Conservation (phyloP, 352 stramenopile genomes). For the Elongisporangium prolatum region DNA sequence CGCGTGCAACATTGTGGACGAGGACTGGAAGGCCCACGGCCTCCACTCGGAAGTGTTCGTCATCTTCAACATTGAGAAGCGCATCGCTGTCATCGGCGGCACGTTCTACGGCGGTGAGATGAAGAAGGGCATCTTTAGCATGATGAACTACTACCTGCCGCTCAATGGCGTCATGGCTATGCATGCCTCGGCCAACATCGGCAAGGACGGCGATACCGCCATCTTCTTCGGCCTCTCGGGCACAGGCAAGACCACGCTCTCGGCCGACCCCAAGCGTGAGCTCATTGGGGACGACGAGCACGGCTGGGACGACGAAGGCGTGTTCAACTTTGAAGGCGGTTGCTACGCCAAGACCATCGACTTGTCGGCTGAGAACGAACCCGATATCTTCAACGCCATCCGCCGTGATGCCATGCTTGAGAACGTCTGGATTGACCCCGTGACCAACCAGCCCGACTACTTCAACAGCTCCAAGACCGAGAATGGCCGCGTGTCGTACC, state of each 20-base stretch:
- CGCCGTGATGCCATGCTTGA: constrained; percentile 44
- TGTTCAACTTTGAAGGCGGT: constrained; percentile 98
- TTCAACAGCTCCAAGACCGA: constrained; percentile 56
- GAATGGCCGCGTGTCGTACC: constrained; percentile 51
- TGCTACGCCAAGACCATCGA: constrained; percentile 98
- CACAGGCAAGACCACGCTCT: constrained; percentile 91
- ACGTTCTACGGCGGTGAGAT: constrained; percentile 68
- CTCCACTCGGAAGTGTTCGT: constrained; percentile 62
- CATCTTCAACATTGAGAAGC: constrained; percentile 70
- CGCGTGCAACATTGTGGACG: constrained; percentile 53
- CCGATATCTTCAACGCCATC: constrained; percentile 90
- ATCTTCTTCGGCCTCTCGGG: constrained; percentile 67
- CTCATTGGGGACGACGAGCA: constrained; percentile 94
- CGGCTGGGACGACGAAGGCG: constrained; percentile 67
- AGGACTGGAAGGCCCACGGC: constrained; percentile 46
- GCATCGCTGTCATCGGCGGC: constrained; percentile 49
- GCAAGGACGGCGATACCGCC: constrained; percentile 33
- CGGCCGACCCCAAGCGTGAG: constrained; percentile 78
- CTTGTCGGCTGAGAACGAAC: constrained; percentile 90
- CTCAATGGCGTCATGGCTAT: constrained; percentile 59
- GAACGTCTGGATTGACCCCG: constrained; percentile 45
- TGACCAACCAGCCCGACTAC: constrained; percentile 43
- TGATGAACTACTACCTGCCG: constrained; percentile 69
- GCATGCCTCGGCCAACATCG: constrained; percentile 61
- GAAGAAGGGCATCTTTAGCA: constrained; percentile 72